A percentile compares a stretch with the other conserved stretches of the same genome.
Evolutionary conservation across 2,329 filamentous ascomycete genomes (phyloP).

Genomic region (Fusarium sp.): DNA sequence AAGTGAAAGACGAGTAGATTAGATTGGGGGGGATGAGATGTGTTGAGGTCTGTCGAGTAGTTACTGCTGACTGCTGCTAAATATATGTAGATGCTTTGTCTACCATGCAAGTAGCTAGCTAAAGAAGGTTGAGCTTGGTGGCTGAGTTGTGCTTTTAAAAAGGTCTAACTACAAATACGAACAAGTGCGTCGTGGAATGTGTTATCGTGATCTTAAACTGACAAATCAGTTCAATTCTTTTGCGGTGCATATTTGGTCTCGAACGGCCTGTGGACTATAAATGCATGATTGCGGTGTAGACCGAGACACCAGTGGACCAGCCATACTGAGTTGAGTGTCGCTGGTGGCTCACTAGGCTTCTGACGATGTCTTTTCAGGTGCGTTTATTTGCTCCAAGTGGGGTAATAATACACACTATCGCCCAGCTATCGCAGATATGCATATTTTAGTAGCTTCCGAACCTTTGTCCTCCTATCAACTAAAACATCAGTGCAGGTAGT

Average conservation of each 20-base stretch:
- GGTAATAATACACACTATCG: not conserved
- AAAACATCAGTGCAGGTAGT: not conserved
- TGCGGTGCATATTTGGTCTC: not conserved
- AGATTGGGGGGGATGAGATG: not conserved
- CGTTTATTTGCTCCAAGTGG: not conserved
- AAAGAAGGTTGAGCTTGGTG: fast-evolving
- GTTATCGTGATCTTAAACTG: not conserved
- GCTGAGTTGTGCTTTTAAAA: fast-evolving
- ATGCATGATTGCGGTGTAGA: not conserved
- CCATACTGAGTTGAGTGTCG: not conserved
- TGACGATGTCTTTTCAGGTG: not conserved
- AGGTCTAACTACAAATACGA: not conserved
- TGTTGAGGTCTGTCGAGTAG: not conserved
- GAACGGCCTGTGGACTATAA: not conserved
- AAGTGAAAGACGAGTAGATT: too few species aligned
- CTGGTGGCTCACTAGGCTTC: fast-evolving
- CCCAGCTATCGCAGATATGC: not conserved
- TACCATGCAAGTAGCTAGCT: not conserved
- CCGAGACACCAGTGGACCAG: not conserved
- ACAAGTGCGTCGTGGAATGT: not conserved
- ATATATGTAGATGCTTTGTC: not conserved
- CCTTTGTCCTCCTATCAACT: not conserved
- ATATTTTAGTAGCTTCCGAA: not conserved
- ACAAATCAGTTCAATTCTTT: fast-evolving
- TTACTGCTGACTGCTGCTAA: not conserved